Evolutionary conservation across 179 eudicot species (phyloP).

Genomic region (Spergularia azorica): DNA sequence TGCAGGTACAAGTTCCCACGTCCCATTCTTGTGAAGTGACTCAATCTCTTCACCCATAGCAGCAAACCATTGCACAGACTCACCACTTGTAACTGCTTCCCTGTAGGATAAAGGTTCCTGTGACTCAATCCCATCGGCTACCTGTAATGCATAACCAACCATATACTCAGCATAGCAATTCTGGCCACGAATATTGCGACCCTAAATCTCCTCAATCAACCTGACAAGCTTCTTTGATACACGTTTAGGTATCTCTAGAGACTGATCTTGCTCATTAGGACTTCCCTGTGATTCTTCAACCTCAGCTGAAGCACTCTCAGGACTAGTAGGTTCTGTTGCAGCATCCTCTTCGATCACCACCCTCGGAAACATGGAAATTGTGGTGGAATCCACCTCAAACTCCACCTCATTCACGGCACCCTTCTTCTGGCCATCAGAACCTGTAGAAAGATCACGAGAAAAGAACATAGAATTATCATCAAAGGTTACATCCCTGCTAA

Average conservation of each 20-base stretch:
- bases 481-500: conserved; percentile 4
- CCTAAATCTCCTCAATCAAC: conserved; percentile 4
- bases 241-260: background rate
- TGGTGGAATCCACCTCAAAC: background rate
- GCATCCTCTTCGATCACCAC: background rate
- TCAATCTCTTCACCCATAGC: conserved; percentile 19
- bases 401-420: conserved; percentile 8
- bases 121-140: background rate
- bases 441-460: background rate
- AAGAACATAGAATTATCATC: background rate
- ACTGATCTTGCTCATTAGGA: background rate
- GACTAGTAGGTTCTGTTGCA: background rate
- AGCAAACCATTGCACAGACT: background rate
- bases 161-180: conserved; percentile 1
- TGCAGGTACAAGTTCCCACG: conserved; percentile 4
- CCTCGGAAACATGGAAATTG: background rate
- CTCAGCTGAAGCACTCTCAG: background rate
- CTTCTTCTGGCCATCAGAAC: background rate
- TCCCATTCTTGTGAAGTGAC: conserved; percentile 18
- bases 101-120: background rate
- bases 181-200: background rate
- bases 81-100: background rate
- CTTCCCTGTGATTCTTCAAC: background rate
- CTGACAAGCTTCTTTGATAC: background rate
- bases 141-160: conserved; percentile 2